Base-by-base conservation (phyloP, 768 basidiomycete species). In the Lactarius vividus region DNA sequence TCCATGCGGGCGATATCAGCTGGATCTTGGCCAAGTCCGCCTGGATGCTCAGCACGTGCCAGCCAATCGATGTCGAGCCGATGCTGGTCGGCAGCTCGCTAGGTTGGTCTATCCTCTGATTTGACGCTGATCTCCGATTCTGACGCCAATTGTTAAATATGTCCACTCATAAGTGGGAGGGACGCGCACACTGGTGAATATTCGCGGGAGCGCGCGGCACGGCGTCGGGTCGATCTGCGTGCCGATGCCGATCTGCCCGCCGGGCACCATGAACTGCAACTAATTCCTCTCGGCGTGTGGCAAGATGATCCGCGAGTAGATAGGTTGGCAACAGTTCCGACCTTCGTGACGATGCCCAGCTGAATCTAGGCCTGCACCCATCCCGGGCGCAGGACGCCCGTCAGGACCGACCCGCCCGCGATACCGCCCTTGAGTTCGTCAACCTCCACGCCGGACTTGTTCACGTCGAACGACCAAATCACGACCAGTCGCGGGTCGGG, bases 381-480 rank as follows among this genome's bases (percentile, higher is more conserved):
- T 86, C 0, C 96, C 95, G 56, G 82, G 65, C 83, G 85, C 66
- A 98, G 85, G 28, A 97, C 89, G 72, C 97, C 96, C 4, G 87
- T 92, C 68, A 98, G 83, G n/a, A n/a, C n/a, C n/a, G n/a, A 94
- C 23, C 97, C 96, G 76, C 97, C 97, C 20, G 97, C 97, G 42
- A 98, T 96, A 73, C 97, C 97, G 84, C n/a, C n/a, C n/a, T n/a
- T n/a, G n/a, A n/a, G n/a, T 53, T 98, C 97, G 71, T 96, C 91
- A 3, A 98, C 94, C 74, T 95, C 94, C 2, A 96, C 88, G 74
- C 96, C 96, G 13, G 97, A 97, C 78, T 97, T 98, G 84, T 98
- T 99, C 76, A 99, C 96, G 76, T 99, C 97, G 79, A 98, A 99
- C 23, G 95, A 97, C 70, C 96, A 93, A 77, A 99, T 99, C 75